phyloP scores from a whole-genome alignment of 371 early-diverging fungal species.

The Apophysomyces variabilis region DNA sequence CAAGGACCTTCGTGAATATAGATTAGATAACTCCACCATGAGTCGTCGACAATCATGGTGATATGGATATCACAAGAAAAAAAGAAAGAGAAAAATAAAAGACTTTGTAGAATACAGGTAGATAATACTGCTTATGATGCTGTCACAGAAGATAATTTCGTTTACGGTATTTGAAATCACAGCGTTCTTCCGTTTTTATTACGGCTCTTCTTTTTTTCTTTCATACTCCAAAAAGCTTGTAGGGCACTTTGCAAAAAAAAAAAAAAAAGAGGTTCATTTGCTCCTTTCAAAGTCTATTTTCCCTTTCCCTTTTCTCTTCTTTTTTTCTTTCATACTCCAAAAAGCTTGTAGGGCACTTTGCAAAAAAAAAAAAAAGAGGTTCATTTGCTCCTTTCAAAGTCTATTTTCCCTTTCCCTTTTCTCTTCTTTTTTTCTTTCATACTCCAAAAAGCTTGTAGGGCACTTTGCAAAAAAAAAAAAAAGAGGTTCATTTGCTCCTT shows the following conservation, averaged over 20 bases:
- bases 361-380: slow-evolving; percentile 1
- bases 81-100: not conserved
- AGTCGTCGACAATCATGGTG: slow-evolving; percentile 55
- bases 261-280: not conserved
- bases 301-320: not conserved
- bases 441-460: not conserved
- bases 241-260: not conserved
- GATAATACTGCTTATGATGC: not conserved
- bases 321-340: slow-evolving; percentile 2
- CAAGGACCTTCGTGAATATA: slow-evolving; percentile 63
- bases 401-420: not conserved
- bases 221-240: not conserved
- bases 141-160: not conserved
- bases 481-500: slow-evolving; percentile 5
- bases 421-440: slow-evolving; percentile 6
- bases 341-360: not conserved
- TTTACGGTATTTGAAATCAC: slow-evolving; percentile 1
- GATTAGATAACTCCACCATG: slow-evolving; percentile 62
- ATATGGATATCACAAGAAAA: slow-evolving; percentile 6
- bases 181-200: not conserved
- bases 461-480: not conserved
- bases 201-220: not conserved
- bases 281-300: not conserved
- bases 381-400: slow-evolving; percentile 2
- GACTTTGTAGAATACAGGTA: not conserved